Base-by-base conservation (phyloP, 2,329 filamentous ascomycete species). In the Coniella lustricola region DNA sequence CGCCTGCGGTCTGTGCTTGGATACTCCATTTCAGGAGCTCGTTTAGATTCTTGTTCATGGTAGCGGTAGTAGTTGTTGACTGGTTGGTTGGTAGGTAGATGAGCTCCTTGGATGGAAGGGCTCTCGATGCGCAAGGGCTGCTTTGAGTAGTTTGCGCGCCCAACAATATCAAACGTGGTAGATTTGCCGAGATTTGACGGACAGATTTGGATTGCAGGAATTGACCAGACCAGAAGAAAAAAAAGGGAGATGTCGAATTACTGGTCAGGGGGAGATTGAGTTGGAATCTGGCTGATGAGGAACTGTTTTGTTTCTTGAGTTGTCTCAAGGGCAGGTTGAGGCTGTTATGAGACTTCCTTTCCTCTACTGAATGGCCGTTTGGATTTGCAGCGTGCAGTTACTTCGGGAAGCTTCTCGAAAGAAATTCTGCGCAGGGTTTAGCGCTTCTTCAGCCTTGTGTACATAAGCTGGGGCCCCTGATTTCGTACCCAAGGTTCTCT, bases 1-100 rank as follows among this genome's bases (percentile, higher is more conserved):
- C 37, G 3, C 47, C 40, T 39, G 47, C 38, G 17, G 50, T 52
- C 44, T 52, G 50, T 16, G 51, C 51, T 32, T 62, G 61, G 53
- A 67, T 67, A 60, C 63, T 56, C 65, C 65, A 67, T 61, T 62
- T 63, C 32, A 66, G 64, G 53, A 67, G 63, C 56, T 61, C 56
- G 54, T 58, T 66, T 33, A 67, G 58, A 46, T 62, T 62, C 46
- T 56, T 59, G 49, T 65, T 37, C 62, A 66, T 67, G 44, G 22
- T 51, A 43, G 29, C 3, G 17, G 17, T n/a, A n/a, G n/a, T n/a
- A n/a, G 25, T 29, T 33, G 21, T 20, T 25, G 21, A 21, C 8
- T 40, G 22, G 14, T 29, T n/a, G n/a, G 37, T 13, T 31, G 14
- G 12, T 40, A 3, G 21, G 41, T 16, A 22, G 44, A 38, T 14